These are phyloP conservation scores for Chrysanthemum seticuspe DNA, from an alignment of 129 eudicot species.

Conservation along the genomic window DNA sequence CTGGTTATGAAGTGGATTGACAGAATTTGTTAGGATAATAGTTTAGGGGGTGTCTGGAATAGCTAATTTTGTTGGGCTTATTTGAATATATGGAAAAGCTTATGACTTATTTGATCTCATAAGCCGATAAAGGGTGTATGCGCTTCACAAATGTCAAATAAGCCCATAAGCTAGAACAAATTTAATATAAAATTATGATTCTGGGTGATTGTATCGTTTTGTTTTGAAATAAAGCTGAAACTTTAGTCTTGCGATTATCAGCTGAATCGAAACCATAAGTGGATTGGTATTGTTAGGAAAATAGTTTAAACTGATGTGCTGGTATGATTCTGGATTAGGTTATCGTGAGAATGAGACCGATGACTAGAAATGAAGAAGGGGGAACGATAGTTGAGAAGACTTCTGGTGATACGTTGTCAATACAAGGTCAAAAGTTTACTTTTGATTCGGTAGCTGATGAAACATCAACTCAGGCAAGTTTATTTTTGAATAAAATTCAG, in stretches of 20 bases:
- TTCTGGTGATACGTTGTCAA: constrained; percentile 63
- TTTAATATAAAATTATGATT: no score
- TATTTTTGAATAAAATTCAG: background rate
- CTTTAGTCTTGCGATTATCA: background rate
- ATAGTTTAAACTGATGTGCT: background rate
- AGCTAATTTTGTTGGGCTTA: no score
- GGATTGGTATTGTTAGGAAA: no score
- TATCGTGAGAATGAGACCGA: constrained; percentile 84
- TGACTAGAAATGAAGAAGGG: constrained; percentile 65
- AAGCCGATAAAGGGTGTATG: no score
- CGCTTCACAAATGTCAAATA: no score
- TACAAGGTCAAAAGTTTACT: constrained; percentile 71
- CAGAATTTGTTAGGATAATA: background rate
- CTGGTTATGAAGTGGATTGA: background rate
- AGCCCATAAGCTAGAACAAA: no score
- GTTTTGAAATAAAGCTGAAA: background rate
- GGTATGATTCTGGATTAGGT: constrained; percentile 43
- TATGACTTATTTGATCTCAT: no score
- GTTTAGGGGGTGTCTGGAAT: no score
- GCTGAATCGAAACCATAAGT: background rate
- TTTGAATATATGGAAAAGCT: no score
- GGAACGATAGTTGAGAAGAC: constrained; percentile 61
- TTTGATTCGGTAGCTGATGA: constrained; percentile 80
- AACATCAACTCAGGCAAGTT: constrained; percentile 75
- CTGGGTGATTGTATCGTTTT: no score